These are phyloP conservation scores for Daedalea quercina DNA, from an alignment of 768 basidiomycete species.

Conservation along the genomic window DNA sequence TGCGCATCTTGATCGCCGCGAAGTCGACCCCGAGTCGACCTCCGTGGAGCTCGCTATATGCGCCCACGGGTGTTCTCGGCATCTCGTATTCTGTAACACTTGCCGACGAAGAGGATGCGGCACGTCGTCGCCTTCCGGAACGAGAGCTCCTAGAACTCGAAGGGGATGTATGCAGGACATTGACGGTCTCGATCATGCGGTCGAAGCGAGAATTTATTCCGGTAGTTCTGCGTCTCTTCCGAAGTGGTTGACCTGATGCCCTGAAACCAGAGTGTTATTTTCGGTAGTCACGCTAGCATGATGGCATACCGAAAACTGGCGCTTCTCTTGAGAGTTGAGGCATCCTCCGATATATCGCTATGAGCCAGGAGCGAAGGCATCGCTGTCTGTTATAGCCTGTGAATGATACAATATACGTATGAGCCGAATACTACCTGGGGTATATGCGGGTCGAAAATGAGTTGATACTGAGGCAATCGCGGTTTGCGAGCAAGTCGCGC, in stretches of 20 bases:
- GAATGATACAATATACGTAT: no score
- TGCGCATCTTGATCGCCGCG: slow-evolving; percentile 37
- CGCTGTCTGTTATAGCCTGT: no score
- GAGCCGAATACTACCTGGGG: no score
- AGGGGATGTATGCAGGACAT: slow-evolving; percentile 23
- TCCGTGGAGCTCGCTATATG: slow-evolving; percentile 27
- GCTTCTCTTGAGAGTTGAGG: no score
- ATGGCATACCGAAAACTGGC: no score
- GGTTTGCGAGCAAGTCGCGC: no score
- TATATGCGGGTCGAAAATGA: no score
- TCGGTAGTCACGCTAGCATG: no score
- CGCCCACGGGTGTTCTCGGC: slow-evolving; percentile 36
- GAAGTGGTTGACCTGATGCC: neutral
- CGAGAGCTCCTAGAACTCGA: neutral
- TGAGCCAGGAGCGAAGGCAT: no score
- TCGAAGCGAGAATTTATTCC: slow-evolving; percentile 58
- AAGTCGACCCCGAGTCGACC: slow-evolving; percentile 34
- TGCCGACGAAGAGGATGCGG: slow-evolving; percentile 37
- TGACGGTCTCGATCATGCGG: slow-evolving; percentile 58
- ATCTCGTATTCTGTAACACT: slow-evolving; percentile 35
- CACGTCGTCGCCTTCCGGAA: slow-evolving; percentile 22
- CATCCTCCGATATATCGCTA: no score
- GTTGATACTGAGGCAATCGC: no score
- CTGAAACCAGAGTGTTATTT: no score
- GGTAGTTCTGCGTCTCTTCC: slow-evolving; percentile 44